Conservation (phyloP, 2,329 filamentous ascomycete genomes). For the Fusarium agapanthi region DNA sequence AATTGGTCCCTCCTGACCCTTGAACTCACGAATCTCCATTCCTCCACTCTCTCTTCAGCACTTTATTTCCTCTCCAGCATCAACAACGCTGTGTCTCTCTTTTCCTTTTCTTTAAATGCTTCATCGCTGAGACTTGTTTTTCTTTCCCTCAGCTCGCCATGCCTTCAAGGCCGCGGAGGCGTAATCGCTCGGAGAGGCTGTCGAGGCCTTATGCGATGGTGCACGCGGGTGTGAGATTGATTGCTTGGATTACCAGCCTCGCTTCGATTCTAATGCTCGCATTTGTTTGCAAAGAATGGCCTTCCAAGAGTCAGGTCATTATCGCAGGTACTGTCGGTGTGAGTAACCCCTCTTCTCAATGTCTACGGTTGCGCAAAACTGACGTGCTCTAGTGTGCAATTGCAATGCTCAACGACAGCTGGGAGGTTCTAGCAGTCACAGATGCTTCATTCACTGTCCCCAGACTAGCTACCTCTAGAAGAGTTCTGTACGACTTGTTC, state of each 20-base stretch:
- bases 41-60: conserved; percentile 24
- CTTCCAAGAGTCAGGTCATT: conserved; percentile 40
- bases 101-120: conserved; percentile 5
- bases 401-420: conserved; percentile 51
- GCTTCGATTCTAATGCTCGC: conserved; percentile 45
- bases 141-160: not conserved
- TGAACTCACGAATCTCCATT: conserved; percentile 1
- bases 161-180: conserved; percentile 22
- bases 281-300: conserved; percentile 47
- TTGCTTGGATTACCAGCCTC: conserved; percentile 47
- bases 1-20: conserved; percentile 10
- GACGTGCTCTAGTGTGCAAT: conserved; percentile 39
- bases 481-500: conserved; percentile 47
- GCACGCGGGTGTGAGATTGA: conserved; percentile 39
- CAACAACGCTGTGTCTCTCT: not conserved
- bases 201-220: conserved; percentile 29
- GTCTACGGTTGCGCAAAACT: not conserved
- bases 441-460: conserved; percentile 41
- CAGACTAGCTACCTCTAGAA: conserved; percentile 41
- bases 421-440: conserved; percentile 46
- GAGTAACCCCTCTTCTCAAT: conserved; percentile 11
- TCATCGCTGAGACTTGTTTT: not conserved
- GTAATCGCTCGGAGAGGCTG: conserved; percentile 14
- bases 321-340: conserved; percentile 47
- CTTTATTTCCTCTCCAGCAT: conserved; percentile 12